Base-by-base conservation (phyloP, 192 early-diverging fungal species). In the Gryganskiella cystojenkinii region DNA sequence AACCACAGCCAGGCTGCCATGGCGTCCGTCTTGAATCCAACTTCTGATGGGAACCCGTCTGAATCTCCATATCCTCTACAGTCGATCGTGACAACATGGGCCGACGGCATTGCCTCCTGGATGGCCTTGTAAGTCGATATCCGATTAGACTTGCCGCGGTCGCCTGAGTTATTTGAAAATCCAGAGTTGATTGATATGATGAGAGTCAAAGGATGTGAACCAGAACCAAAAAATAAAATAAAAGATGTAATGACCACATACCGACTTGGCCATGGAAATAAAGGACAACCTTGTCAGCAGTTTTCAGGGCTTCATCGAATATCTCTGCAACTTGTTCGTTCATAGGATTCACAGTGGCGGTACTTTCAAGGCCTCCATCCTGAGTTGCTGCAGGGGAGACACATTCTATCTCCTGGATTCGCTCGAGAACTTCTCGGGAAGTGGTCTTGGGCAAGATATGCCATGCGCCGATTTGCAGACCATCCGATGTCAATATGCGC, bases 61-160 rank as follows among this genome's bases (percentile, higher is more conserved):
- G 79, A 80, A 49, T 80, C 79, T n/a, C 79, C 79, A 56, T 72
- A 80, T 15, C 79, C 79, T 44, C 79, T 31, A 52, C 70, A 80
- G 28, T 80, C 79, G 25, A 80, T 72, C n/a, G 79, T 68, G 27
- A 80, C 60, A 47, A 80, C 56, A 40, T 80, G 70, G 3, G 79
- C 79, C 10, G 64, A 52, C 1, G 79, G 79, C 40, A 80, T 60
- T 2, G 70, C 58, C 22, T 59, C 56, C 47, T 80, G 79, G 14
- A 80, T 72, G 13, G 57, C 79, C 40, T 80, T 71, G 56, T 80
- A 80, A 11, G 79, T 71, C 31, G 56, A 43, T 9, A 80, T 50
- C 28, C 79, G 67, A 31, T 71, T 80, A 2, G 64, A 59, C 20
- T 71, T 80, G 9, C 79, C 79, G 4, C 79, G 70, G 35, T 80